phyloP scores from a whole-genome alignment of 2,329 filamentous ascomycete genomes.

The Clarireedia homoeocarpa region DNA sequence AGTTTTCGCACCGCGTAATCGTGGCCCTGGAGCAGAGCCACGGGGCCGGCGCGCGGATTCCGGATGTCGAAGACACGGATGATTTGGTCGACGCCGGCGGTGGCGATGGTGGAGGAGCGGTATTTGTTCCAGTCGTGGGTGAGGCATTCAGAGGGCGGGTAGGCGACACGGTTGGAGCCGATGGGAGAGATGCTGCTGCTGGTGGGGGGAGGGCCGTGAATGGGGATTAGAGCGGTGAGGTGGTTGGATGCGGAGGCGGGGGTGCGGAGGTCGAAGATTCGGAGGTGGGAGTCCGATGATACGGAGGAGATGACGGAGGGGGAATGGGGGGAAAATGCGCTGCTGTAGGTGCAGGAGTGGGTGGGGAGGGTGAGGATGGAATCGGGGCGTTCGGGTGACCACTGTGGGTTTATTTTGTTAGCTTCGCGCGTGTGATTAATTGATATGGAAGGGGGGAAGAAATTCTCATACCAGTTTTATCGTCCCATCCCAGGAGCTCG shows the following conservation, averaged over 20 bases:
- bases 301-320: slow-evolving; percentile 81
- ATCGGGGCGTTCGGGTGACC: slow-evolving; percentile 69
- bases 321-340: slow-evolving; percentile 83
- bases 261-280: slow-evolving; percentile 85
- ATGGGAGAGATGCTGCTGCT: slow-evolving; percentile 20
- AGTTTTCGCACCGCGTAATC: slow-evolving; percentile 83
- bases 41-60: slow-evolving; percentile 62
- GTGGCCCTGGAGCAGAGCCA: slow-evolving; percentile 72
- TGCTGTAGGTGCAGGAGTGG: slow-evolving; percentile 88
- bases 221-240: slow-evolving; percentile 72
- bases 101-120: slow-evolving; percentile 72
- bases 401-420: slow-evolving; percentile 39
- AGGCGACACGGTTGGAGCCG: slow-evolving; percentile 26
- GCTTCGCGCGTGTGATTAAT: neutral
- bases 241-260: slow-evolving; percentile 84
- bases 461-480: slow-evolving; percentile 64
- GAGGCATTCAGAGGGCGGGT: slow-evolving; percentile 57
- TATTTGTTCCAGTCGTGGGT: slow-evolving; percentile 99
- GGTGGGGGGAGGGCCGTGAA: slow-evolving; percentile 53
- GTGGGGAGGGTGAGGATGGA: slow-evolving; percentile 83
- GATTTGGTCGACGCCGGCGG: slow-evolving; percentile 78
- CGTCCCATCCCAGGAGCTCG: slow-evolving; percentile 91
- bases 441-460: neutral
- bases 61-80: slow-evolving; percentile 89
- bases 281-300: slow-evolving; percentile 79